Percentiles rank a stretch among this genome's conserved stretches.
These are phyloP conservation scores for Solanum hybrid DNA, from an alignment of 305 asterid genomes.

Conservation along the genomic window DNA sequence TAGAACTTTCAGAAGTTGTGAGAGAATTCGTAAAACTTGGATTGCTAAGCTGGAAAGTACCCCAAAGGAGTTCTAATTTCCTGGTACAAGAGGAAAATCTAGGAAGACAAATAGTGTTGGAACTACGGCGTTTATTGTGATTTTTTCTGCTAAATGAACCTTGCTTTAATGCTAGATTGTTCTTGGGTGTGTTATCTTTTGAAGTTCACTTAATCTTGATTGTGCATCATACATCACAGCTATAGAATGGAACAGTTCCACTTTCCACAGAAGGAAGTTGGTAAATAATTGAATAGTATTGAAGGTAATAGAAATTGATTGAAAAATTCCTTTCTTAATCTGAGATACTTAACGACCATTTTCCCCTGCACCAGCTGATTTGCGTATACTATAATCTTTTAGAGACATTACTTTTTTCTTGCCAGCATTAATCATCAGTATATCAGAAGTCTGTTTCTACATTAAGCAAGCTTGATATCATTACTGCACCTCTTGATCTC, in stretches of 20 bases:
- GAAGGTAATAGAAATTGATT: background rate
- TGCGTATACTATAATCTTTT: background rate
- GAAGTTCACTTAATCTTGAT: background rate
- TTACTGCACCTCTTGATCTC: background rate
- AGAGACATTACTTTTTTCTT: background rate
- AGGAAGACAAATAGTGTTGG: background rate
- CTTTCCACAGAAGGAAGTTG: background rate
- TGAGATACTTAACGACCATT: background rate
- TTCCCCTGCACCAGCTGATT: background rate
- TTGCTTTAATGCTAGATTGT: background rate
- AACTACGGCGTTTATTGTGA: background rate
- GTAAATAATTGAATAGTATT: background rate
- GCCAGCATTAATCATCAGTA: background rate
- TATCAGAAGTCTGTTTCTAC: background rate
- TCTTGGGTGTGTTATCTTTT: background rate
- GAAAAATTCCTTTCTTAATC: background rate
- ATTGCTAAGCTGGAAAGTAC: background rate
- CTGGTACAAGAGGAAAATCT: background rate
- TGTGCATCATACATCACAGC: background rate
- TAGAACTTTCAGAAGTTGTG: background rate
- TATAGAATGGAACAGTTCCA: background rate
- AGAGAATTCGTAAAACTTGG: background rate
- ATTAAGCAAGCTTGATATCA: background rate
- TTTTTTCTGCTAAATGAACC: background rate
- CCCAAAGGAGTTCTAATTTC: background rate